Conservation (phyloP, 768 basidiomycete genomes). For the Hygrophorus russula region DNA sequence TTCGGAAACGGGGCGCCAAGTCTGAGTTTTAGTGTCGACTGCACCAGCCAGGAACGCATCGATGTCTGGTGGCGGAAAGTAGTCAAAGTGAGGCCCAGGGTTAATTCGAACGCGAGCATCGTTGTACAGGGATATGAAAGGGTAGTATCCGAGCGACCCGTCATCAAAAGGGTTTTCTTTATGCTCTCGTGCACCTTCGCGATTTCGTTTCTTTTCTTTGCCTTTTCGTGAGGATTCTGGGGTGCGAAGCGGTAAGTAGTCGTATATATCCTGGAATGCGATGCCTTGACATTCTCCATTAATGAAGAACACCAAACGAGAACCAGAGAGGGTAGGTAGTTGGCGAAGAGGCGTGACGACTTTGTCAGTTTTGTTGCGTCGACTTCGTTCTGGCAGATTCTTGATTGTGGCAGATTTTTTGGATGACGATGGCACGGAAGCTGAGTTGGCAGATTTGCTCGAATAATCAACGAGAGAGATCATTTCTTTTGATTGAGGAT, state of each 20-base stretch:
- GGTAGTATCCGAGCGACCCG: conserved; percentile 91
- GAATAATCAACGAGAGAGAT: conserved; percentile 71
- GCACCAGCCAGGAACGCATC: conserved; percentile 44
- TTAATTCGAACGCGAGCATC: conserved; percentile 78
- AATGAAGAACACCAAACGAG: conserved; percentile 80
- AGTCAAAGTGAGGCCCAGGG: conserved; percentile 80
- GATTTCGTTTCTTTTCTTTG: conserved; percentile 51
- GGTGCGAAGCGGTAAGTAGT: conserved; percentile 74
- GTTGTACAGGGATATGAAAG: conserved; percentile 89
- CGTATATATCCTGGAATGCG: conserved; percentile 84
- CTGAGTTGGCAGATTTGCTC: conserved; percentile 42
- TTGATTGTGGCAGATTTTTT: conserved; percentile 57
- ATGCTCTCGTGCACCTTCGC: conserved; percentile 57
- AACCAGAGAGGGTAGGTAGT: conserved; percentile 58
- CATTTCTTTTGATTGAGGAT: conserved; percentile 88
- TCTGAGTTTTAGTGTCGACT: conserved; percentile 23
- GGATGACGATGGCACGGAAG: conserved; percentile 43
- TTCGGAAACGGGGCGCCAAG: conserved; percentile 75
- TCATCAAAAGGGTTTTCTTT: conserved; percentile 86
- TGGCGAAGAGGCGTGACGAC: conserved; percentile 38
- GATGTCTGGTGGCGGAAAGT: conserved; percentile 69
- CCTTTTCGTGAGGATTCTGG: conserved; percentile 50
- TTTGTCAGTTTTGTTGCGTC: conserved; percentile 11
- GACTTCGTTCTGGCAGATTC: conserved; percentile 52
- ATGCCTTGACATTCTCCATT: conserved; percentile 79